Evolutionary conservation across 2,329 filamentous ascomycete species (phyloP).

Genomic region (Aureobasidium zeae): DNA sequence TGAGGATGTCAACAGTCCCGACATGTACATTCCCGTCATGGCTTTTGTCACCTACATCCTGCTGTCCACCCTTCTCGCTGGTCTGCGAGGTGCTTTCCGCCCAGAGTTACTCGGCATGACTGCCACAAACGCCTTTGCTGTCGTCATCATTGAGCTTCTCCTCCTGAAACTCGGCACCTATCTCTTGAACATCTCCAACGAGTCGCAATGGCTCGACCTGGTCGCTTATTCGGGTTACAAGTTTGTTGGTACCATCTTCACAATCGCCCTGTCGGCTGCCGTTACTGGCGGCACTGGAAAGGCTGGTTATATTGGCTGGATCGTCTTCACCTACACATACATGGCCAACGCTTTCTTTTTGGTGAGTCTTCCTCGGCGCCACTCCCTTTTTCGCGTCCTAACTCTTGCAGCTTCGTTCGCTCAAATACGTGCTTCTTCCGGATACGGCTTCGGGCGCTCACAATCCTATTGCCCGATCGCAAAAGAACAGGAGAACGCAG

Average conservation of each 20-base stretch:
- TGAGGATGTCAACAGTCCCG: constrained; percentile 93
- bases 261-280: constrained; percentile 68
- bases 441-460: constrained; percentile 55
- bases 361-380: constrained; percentile 45
- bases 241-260: constrained; percentile 92
- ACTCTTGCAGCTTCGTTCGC: constrained; percentile 63
- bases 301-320: constrained; percentile 81
- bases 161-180: constrained; percentile 88
- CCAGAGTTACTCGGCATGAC: constrained; percentile 88
- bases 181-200: constrained; percentile 84
- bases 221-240: constrained; percentile 98
- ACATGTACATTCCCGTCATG: constrained; percentile 99
- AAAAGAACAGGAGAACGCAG: constrained; percentile 79
- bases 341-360: constrained; percentile 90
- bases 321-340: constrained; percentile 84
- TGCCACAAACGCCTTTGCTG: constrained; percentile 70
- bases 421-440: constrained; percentile 91
- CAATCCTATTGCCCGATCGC: constrained; percentile 63
- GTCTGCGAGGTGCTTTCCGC: constrained; percentile 82
- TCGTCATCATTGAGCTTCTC: constrained; percentile 82
- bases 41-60: constrained; percentile 96
- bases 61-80: constrained; percentile 80
- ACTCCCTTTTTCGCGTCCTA: background rate
- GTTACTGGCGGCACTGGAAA: constrained; percentile 71
- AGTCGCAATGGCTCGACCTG: constrained; percentile 84